Evolutionary conservation across 352 stramenopile species (phyloP).

Genomic region (Phytophthora ohioensis): DNA sequence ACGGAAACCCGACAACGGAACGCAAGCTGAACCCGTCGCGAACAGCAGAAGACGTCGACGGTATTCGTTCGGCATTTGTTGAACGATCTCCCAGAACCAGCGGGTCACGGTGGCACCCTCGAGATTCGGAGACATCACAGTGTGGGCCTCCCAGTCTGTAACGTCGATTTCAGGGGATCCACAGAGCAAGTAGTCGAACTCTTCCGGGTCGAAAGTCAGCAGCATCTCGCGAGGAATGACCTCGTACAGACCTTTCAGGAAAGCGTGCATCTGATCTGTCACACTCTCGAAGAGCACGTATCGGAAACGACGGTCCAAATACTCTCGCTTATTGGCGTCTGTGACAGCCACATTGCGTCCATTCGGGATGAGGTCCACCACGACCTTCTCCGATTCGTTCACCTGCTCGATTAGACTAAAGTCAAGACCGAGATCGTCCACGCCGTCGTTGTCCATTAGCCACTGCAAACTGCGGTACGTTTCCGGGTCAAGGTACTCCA

Average conservation of each 20-base stretch:
- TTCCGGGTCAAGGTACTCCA: slow-evolving; percentile 81
- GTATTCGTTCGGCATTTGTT: slow-evolving; percentile 86
- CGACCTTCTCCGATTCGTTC: slow-evolving; percentile 38
- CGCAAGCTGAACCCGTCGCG: slow-evolving; percentile 80
- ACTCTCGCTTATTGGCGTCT: slow-evolving; percentile 95
- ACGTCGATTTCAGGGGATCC: slow-evolving; percentile 97
- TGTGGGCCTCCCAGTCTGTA: slow-evolving; percentile 95
- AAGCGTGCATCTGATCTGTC: slow-evolving; percentile 60
- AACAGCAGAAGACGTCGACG: slow-evolving; percentile 81
- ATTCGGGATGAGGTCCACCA: slow-evolving; percentile 59
- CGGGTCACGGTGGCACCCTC: slow-evolving; percentile 40
- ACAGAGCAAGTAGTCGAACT: slow-evolving; percentile 97
- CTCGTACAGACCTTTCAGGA: slow-evolving; percentile 96
- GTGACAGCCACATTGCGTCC: slow-evolving; percentile 87
- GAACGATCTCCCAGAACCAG: slow-evolving; percentile 98
- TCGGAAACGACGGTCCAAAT: slow-evolving; percentile 88
- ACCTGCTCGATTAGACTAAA: slow-evolving; percentile 62
- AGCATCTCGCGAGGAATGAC: slow-evolving; percentile 95
- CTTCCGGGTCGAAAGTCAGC: slow-evolving; percentile 97
- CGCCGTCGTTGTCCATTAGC: slow-evolving; percentile 61
- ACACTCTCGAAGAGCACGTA: slow-evolving; percentile 70
- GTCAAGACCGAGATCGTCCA: slow-evolving; percentile 66
- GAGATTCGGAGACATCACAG: slow-evolving; percentile 61
- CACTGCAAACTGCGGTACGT: slow-evolving; percentile 63
- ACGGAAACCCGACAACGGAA: slow-evolving; percentile 77